Conservation (phyloP, 2,329 filamentous ascomycete species). For the Aureobasidium vineae region DNA sequence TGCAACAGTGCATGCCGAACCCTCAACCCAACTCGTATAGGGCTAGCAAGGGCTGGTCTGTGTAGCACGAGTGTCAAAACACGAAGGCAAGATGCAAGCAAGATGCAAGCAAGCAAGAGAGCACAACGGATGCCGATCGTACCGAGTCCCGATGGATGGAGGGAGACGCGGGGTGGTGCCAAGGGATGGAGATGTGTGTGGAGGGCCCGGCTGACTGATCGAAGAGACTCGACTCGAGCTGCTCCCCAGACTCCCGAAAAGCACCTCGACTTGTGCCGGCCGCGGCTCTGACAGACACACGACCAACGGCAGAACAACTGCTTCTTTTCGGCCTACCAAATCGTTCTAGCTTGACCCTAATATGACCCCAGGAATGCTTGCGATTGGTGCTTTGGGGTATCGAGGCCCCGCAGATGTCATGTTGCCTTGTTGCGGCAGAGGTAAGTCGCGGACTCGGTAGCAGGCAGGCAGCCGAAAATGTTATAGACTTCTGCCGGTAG, state of each 20-base stretch:
- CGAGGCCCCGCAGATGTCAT: slow-evolving; percentile 22
- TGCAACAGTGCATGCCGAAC: background rate
- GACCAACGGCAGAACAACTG: slow-evolving; percentile 22
- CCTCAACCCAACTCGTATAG: background rate
- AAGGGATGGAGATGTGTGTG: slow-evolving; percentile 11
- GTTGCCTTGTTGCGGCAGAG: slow-evolving; percentile 9
- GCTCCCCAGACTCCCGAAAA: slow-evolving; percentile 22
- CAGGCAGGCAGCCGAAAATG: slow-evolving; percentile 21
- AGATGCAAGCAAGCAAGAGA: background rate
- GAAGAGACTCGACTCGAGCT: slow-evolving; percentile 1
- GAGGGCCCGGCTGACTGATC: background rate
- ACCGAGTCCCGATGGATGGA: background rate
- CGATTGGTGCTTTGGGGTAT: slow-evolving; percentile 10
- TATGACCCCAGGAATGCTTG: slow-evolving; percentile 5
- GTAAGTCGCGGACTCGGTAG: slow-evolving; percentile 18
- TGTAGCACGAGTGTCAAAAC: background rate
- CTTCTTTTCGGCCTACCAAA: slow-evolving; percentile 16
- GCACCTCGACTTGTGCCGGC: slow-evolving; percentile 19
- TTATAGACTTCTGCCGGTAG: slow-evolving; percentile 21
- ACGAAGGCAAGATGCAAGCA: background rate
- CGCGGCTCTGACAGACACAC: background rate
- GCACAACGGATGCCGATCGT: background rate
- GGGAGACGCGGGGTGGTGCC: background rate
- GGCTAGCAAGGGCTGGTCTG: background rate
- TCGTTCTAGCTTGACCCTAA: slow-evolving; percentile 19